Evolutionary conservation across 768 basidiomycete genomes (phyloP).

Genomic region (Boletellus emodensis): DNA sequence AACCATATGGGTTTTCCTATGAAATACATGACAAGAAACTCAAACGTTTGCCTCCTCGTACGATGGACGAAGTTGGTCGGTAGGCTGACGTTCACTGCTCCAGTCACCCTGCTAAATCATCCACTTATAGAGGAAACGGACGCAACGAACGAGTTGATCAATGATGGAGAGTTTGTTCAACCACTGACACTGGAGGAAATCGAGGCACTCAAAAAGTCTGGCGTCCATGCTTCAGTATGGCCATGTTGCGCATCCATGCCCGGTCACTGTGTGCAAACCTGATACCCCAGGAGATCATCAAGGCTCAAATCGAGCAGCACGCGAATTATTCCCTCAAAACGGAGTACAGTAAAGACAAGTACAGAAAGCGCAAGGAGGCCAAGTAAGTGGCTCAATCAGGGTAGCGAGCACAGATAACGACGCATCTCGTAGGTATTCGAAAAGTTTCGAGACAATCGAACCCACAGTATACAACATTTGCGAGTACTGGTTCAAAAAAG

Average conservation of each 20-base stretch:
- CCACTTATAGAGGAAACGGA: constrained; percentile 79
- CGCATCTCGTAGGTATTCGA: constrained; percentile 62
- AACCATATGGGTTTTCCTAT: constrained; percentile 85
- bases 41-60: constrained; percentile 54
- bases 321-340: constrained; percentile 92
- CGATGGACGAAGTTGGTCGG: constrained; percentile 76
- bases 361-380: constrained; percentile 92
- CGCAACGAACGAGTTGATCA: constrained; percentile 95
- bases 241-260: constrained; percentile 3
- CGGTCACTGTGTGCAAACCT: constrained; percentile 9
- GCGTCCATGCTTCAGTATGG: constrained; percentile 70
- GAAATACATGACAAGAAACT: constrained; percentile 77
- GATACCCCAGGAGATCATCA: constrained; percentile 81
- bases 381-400: constrained; percentile 55
- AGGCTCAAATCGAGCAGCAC: constrained; percentile 89
- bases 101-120: constrained; percentile 2
- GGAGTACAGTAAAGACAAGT: constrained; percentile 98
- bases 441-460: constrained; percentile 80
- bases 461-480: constrained; percentile 86
- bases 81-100: constrained; percentile 4
- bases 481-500: constrained; percentile 85
- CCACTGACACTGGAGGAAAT: constrained; percentile 84
- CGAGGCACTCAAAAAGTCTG: constrained; percentile 74
- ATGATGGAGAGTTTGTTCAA: constrained; percentile 80
- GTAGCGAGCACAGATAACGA: background rate